Percentiles rank a stretch among this genome's conserved stretches.
Evolutionary conservation across 352 stramenopile species (phyloP).

Genomic region (Globisporangium paddicum): DNA sequence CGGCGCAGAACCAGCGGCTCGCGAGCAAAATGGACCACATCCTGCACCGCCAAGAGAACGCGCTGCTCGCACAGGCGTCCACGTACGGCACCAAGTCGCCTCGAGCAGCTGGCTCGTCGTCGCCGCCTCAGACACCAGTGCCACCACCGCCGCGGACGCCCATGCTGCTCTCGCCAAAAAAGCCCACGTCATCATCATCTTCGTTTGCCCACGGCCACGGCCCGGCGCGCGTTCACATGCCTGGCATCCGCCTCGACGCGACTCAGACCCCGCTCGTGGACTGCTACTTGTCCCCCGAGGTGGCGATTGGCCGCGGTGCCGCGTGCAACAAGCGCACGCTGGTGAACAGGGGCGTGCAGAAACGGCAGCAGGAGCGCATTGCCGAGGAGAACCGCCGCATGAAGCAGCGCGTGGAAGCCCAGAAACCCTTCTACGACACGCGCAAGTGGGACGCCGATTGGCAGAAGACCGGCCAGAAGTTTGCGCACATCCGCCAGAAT

Average conservation of each 20-base stretch:
- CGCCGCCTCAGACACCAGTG: constrained; percentile 4
- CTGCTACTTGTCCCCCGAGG: constrained; percentile 69
- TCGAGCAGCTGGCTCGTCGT: background rate
- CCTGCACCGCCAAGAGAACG: constrained; percentile 53
- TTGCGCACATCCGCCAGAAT: constrained; percentile 60
- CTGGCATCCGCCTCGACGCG: constrained; percentile 59
- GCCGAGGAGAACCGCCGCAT: constrained; percentile 61
- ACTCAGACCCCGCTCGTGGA: constrained; percentile 70
- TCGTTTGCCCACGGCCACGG: constrained; percentile 18
- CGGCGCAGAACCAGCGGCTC: constrained; percentile 63
- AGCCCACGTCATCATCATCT: constrained; percentile 6
- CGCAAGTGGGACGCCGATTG: constrained; percentile 74
- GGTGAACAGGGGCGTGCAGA: constrained; percentile 52
- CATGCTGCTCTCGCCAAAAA: constrained; percentile 13
- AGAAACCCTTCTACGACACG: constrained; percentile 70
- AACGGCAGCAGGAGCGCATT: constrained; percentile 45
- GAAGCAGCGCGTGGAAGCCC: constrained; percentile 37
- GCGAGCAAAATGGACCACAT: constrained; percentile 74
- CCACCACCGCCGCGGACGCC: constrained; percentile 11
- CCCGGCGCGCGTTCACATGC: constrained; percentile 56
- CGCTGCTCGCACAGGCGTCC: constrained; percentile 36
- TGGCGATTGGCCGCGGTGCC: constrained; percentile 45
- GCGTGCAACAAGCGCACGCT: constrained; percentile 70
- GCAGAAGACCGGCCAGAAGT: constrained; percentile 49
- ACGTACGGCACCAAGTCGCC: constrained; percentile 5